Percentiles rank a stretch among this genome's conserved stretches.
Conservation (phyloP, 331 rosid genomes). For the Quercus lobata region DNA sequence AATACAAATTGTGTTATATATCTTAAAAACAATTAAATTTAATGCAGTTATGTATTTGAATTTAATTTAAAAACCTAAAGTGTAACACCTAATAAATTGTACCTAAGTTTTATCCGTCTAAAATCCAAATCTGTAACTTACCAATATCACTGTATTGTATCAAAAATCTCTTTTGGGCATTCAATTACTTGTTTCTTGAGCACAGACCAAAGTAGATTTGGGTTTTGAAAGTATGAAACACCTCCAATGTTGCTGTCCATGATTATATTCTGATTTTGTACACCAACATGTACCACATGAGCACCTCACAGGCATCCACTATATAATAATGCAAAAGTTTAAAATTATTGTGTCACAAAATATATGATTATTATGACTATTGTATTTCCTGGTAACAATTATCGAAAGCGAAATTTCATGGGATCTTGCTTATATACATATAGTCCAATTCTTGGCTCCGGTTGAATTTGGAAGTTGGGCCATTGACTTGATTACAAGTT, state of each 20-base stretch:
- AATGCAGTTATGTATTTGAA: too few relatives aligned
- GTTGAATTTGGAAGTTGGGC: not conserved
- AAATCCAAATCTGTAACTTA: not conserved
- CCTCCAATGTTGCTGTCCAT: not conserved
- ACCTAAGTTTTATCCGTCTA: too few relatives aligned
- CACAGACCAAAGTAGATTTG: not conserved
- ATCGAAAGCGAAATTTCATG: slow-evolving; percentile 1
- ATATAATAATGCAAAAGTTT: not conserved
- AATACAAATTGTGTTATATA: too few relatives aligned
- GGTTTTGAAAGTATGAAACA: not conserved
- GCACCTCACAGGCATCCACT: not conserved
- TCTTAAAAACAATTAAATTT: too few relatives aligned
- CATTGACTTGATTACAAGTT: slow-evolving; percentile 5
- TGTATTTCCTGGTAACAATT: not conserved
- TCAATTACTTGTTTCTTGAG: not conserved
- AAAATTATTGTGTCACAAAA: not conserved
- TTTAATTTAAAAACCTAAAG: too few relatives aligned
- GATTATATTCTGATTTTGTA: slow-evolving; percentile 4
- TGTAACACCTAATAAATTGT: too few relatives aligned
- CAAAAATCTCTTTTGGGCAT: too few relatives aligned
- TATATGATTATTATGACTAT: not conserved
- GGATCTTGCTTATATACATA: not conserved
- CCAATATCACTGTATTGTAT: not conserved
- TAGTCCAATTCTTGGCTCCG: not conserved
- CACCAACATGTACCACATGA: not conserved